These are phyloP conservation scores for Ciborinia camelliae DNA, from an alignment of 2,329 filamentous ascomycete species.

Conservation along the genomic window DNA sequence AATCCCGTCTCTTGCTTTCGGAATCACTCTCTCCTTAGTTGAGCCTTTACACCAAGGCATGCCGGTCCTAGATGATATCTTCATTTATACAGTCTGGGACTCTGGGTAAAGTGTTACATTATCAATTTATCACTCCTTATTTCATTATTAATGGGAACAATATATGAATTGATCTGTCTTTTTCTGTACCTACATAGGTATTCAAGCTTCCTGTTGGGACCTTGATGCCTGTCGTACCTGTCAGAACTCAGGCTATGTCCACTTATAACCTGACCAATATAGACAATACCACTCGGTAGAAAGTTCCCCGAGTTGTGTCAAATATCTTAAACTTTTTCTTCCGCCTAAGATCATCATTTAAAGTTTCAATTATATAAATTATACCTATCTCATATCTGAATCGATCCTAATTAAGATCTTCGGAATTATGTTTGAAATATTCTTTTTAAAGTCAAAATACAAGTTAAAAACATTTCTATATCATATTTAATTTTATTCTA, in stretches of 20 bases:
- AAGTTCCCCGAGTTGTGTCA: conserved; percentile 15
- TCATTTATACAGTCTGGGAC: not conserved
- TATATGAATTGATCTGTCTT: not conserved
- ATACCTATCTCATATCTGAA: too few relatives aligned
- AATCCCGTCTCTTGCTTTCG: not conserved
- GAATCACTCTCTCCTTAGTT: not conserved
- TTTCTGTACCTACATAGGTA: not conserved
- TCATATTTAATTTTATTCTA: too few relatives aligned
- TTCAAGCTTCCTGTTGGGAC: not conserved
- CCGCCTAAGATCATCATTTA: not conserved
- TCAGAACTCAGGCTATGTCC: not conserved
- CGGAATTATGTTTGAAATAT: too few relatives aligned
- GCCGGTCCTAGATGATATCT: not conserved
- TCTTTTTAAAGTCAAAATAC: too few relatives aligned
- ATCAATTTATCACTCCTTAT: not conserved
- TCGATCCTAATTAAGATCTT: too few relatives aligned
- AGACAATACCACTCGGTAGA: conserved; percentile 9
- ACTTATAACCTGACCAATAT: not conserved
- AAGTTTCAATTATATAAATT: too few relatives aligned
- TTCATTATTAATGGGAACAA: not conserved
- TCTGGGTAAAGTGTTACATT: not conserved
- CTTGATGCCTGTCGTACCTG: not conserved
- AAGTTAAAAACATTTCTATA: too few relatives aligned
- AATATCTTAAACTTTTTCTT: not conserved
- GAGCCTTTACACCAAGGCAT: not conserved